A percentile compares a stretch with the other conserved stretches of the same genome.
Evolutionary conservation across 495 filamentous ascomycete species (phyloP).

Genomic region (Aspergillus asperescens): DNA sequence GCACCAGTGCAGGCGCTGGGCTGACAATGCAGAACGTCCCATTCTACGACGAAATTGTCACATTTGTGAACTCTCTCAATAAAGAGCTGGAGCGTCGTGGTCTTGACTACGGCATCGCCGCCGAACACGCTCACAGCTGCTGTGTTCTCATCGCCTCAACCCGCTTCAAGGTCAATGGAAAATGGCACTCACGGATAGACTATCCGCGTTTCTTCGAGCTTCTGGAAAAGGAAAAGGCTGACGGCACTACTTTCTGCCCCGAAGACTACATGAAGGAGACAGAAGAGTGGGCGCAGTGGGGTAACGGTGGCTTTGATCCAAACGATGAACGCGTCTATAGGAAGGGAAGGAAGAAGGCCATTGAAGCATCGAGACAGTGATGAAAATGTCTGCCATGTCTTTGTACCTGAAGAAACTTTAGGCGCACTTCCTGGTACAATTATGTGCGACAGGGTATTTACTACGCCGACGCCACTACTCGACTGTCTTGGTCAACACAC

Average conservation of each 20-base stretch:
- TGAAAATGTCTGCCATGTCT: too few relatives aligned
- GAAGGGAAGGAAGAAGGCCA: constrained; percentile 55
- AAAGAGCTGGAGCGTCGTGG: constrained; percentile 60
- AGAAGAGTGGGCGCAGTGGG: constrained; percentile 93
- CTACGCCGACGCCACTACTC: too few relatives aligned
- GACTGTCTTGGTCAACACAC: too few relatives aligned
- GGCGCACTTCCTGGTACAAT: too few relatives aligned
- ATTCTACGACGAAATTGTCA: constrained; percentile 80
- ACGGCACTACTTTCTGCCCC: constrained; percentile 63
- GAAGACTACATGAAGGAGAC: constrained; percentile 89
- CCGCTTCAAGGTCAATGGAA: constrained; percentile 64
- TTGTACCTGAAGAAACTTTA: too few relatives aligned
- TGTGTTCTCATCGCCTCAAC: constrained; percentile 79
- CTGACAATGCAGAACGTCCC: constrained; percentile 94
- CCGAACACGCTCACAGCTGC: constrained; percentile 92
- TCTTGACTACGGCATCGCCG: constrained; percentile 80
- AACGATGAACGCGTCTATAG: constrained; percentile 76
- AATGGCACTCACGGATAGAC: constrained; percentile 89
- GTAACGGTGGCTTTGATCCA: constrained; percentile 89
- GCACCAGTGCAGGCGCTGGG: constrained; percentile 70
- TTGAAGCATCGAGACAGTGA: too few relatives aligned
- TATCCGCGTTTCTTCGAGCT: constrained; percentile 85
- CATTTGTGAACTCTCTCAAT: constrained; percentile 72
- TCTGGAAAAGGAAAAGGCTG: constrained; percentile 56
- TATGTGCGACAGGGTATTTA: too few relatives aligned